Evolutionary conservation across 2,329 filamentous ascomycete species (phyloP).

Genomic region (Clonostachys byssicola): DNA sequence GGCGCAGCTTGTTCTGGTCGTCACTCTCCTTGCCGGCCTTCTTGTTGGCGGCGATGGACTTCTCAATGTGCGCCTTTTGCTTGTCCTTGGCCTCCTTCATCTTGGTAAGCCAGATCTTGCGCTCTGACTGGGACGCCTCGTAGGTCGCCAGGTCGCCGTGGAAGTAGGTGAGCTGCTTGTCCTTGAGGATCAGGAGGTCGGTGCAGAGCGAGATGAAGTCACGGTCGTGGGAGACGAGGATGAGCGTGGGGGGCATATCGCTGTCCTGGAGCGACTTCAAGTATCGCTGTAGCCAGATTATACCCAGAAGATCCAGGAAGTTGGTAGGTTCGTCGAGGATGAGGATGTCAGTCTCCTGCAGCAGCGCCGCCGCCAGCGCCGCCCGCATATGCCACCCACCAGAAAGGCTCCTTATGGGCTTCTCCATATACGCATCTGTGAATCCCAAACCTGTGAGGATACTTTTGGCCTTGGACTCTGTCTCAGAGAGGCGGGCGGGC

Average conservation of each 20-base stretch:
- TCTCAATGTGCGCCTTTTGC: slow-evolving; percentile 76
- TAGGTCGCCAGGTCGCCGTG: slow-evolving; percentile 71
- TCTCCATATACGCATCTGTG: slow-evolving; percentile 54
- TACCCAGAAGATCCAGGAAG: slow-evolving; percentile 76
- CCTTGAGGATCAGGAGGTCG: slow-evolving; percentile 71
- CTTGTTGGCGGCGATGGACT: slow-evolving; percentile 71
- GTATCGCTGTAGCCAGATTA: slow-evolving; percentile 79
- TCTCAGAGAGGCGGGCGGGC: slow-evolving; percentile 55
- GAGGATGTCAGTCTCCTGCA: slow-evolving; percentile 72
- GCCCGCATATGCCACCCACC: slow-evolving; percentile 75
- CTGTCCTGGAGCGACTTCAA: slow-evolving; percentile 52
- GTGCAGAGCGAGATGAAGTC: slow-evolving; percentile 76
- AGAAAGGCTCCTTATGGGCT: slow-evolving; percentile 61
- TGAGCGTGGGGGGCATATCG: slow-evolving; percentile 57
- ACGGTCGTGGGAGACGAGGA: slow-evolving; percentile 81
- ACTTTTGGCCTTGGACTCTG: slow-evolving; percentile 61
- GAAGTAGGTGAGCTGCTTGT: slow-evolving; percentile 69
- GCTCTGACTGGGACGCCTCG: slow-evolving; percentile 63
- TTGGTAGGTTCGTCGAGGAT: slow-evolving; percentile 87
- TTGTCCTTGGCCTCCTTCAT: slow-evolving; percentile 82
- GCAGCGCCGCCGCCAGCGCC: slow-evolving; percentile 59
- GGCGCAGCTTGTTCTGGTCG: slow-evolving; percentile 81
- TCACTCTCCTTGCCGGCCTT: slow-evolving; percentile 72
- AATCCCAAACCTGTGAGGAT: slow-evolving; percentile 72
- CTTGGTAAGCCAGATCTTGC: slow-evolving; percentile 62